Base-by-base conservation (phyloP, 176 grass and related monocot genomes). In the Aechmea fasciata region DNA sequence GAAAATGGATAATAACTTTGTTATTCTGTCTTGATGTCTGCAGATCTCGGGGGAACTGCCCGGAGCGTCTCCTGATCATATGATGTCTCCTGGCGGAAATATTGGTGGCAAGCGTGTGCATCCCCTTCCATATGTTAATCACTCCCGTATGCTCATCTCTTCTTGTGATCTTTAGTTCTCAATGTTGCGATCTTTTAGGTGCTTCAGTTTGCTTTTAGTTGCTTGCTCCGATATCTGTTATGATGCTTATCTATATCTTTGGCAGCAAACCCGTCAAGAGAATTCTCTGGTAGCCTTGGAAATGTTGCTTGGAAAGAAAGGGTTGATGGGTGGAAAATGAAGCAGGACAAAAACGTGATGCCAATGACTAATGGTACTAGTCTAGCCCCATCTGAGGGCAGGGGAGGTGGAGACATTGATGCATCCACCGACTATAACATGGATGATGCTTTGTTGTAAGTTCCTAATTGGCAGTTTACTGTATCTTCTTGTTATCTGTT, bases 311-410 rank as follows among this genome's bases (percentile, higher is more conserved):
- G 89, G 93, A 97, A 97, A 87, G 93, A 97, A 79, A 97, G 93
- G 74, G 93, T 97, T 69, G 93, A 97, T 90, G 93, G 93, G 14
- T 97, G 93, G 93, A 97, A 97, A 82, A 97, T 92, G 89, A 97
- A 97, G 68, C 89, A 93, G 77, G 93, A 92, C 49, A 97, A 90
- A 68, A 85, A 82, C 79, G 83, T 73, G 65, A 74, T 85, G 74
- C 88, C 93, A 64, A 97, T 89, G 82, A 83, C 86, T 49, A 97
- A 92, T 79, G 93, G 86, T 51, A 97, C 93, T 65, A 97, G 89
- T 84, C 83, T 90, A 65, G 85, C 93, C 76, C 93, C 89, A 47
- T 97, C 93, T 12, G 93, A 97, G 73, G 85, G 92, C 2, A 90
- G 86, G 69, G 89, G 89, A 47, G 80, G 57, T 78, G 76, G 63